Evolutionary conservation across 208 protist genomes (phyloP), one percentile per base, ranked within the genome.

Genomic region (Crithidia bombi): DNA sequence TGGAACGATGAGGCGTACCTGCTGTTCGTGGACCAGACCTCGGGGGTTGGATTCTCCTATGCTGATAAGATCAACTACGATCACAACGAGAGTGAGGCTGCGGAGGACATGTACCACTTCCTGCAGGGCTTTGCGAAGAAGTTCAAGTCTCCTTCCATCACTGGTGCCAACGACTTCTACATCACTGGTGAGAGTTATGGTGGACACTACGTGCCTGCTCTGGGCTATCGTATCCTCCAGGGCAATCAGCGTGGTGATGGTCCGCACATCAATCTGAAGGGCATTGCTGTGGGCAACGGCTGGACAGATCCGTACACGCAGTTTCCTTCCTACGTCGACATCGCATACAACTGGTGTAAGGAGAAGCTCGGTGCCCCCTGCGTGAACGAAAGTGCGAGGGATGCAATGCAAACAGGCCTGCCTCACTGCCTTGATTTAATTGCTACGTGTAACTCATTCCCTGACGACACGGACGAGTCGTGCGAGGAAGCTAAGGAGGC

Each of bases 21-120:
- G 12, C 63, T 98, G 55, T 98, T 86, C 52, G 83, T 98, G 41
- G 96, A 98, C 67, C 92, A 98, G 81, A 90, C 94, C 2, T 79
- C 80, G 21, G 94, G 94, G 19, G 81, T 91, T 28, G 96, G 95
- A 38, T 98, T 94, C 80, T 91, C 80, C 28, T 96, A 94, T 67
- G 78, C 35, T 21, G 52, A 79, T 52, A 56, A 51, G 30, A 65
- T 35, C n/a, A 81, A 89, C 66, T 92, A 80, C 50, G 88, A 83
- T 58, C 68, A 70, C 61, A 89, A 93, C 78, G 81, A 95, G 57
- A 63, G 46, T 23, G 75, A 85, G 62, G 86, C 94, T 0, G 87
- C 92, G 19, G 71, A 91, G 21, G 91, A 98, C 72, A 91, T 98
- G 86, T 96, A 93, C 77, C 39, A 76, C 39, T 95, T 97, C 72